Percentiles rank a stretch among this genome's conserved stretches.
phyloP scores from a whole-genome alignment of 108 stramenopile genomes.

The Cyclotella sp. region DNA sequence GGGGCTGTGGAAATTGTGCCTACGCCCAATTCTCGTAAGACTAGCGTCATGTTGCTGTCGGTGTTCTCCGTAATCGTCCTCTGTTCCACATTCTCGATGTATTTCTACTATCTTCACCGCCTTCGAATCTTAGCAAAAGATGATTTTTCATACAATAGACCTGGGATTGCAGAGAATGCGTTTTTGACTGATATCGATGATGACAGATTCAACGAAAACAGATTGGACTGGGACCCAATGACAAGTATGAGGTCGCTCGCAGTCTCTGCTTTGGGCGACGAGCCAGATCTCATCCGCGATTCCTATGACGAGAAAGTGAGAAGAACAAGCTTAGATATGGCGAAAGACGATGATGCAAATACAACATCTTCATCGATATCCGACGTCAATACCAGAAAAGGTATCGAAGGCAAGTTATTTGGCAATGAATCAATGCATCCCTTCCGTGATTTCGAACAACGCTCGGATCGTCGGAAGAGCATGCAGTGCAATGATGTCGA shows the following conservation, averaged over 20 bases:
- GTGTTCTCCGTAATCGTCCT: constrained; percentile 2
- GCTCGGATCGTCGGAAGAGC: background rate
- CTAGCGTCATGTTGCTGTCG: background rate
- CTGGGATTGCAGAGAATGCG: background rate
- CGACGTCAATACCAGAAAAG: background rate
- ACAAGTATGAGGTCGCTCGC: constrained; percentile 4
- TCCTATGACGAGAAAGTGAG: background rate
- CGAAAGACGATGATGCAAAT: background rate
- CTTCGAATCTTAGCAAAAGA: constrained; percentile 7
- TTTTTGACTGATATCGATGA: background rate
- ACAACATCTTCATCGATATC: background rate
- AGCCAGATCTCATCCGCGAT: background rate
- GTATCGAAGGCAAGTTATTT: background rate
- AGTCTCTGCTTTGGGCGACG: background rate
- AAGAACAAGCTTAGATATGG: background rate
- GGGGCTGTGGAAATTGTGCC: background rate
- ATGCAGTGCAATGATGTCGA: background rate
- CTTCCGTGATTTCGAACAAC: background rate
- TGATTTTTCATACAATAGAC: background rate
- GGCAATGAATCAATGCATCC: background rate
- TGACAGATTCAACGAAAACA: background rate
- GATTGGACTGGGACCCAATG: background rate
- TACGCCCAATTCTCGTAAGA: background rate
- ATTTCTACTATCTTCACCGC: background rate
- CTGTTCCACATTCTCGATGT: background rate